Conservation (phyloP, 768 basidiomycete genomes). For the Neoboletus brunneissimus region DNA sequence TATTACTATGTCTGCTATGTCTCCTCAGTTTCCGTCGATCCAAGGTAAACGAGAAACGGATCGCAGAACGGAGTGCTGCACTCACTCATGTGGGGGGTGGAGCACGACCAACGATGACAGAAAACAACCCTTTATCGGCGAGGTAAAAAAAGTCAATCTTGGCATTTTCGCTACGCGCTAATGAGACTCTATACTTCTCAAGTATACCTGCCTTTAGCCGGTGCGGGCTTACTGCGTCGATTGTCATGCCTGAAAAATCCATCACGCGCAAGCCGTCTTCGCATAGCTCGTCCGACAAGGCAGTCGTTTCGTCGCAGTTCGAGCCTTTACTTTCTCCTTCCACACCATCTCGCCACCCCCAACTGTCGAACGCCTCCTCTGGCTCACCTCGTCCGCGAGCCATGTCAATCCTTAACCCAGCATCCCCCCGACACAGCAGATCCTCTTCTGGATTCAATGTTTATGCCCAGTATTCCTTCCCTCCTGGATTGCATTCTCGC, state of each 20-base stretch:
- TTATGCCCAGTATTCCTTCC: constrained; percentile 34
- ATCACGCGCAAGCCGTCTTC: constrained; percentile 37
- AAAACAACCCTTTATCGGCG: not conserved
- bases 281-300: constrained; percentile 45
- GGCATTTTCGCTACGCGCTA: not conserved
- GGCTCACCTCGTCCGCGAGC: constrained; percentile 12
- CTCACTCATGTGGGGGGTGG: constrained; percentile 33
- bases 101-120: constrained; percentile 7
- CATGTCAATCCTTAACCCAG: constrained; percentile 22
- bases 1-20: constrained; percentile 36
- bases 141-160: constrained; percentile 12
- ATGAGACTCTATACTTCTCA: not conserved
- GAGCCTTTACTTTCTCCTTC: constrained; percentile 38
- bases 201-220: constrained; percentile 39
- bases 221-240: constrained; percentile 39
- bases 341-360: constrained; percentile 32
- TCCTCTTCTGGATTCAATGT: constrained; percentile 35
- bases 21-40: constrained; percentile 41
- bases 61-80: constrained; percentile 38
- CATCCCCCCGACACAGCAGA: constrained; percentile 31
- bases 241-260: constrained; percentile 54
- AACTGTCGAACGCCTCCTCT: constrained; percentile 7
- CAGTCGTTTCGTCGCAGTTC: constrained; percentile 38
- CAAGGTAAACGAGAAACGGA: constrained; percentile 36
- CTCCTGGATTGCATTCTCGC: constrained; percentile 10